Evolutionary conservation across 2,329 filamentous ascomycete genomes (phyloP), one percentile per base, ranked within the genome.

Genomic region (Curvularia sp.): DNA sequence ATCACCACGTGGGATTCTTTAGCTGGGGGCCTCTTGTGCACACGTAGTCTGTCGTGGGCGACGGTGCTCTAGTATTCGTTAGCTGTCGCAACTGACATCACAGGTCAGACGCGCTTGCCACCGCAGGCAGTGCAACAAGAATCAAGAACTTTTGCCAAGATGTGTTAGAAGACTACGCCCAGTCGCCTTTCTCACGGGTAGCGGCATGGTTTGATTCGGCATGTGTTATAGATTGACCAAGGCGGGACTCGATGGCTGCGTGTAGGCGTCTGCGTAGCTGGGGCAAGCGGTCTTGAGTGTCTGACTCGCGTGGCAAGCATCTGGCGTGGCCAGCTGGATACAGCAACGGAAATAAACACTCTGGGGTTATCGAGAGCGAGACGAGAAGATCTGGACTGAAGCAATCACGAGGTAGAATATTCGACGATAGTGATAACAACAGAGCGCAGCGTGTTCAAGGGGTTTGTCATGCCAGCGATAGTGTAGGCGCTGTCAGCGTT

Each of bases 381-480:
- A 39, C 5, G 31, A 30, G 13, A 39, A 6, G 4, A 39, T 18
- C 24, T 5, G 24, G 1, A n/a, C 35, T 28, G 24, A 24, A 18
- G 7, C 26, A 26, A 28, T 18, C 8, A 18, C 47, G n/a, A 18
- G 33, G 7, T 8, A 5, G 28, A 31, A n/a, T 30, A 20, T 47
- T 7, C 13, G 15, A 20, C 9, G 7, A 31, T 7, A 26, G 46
- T 20, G 15, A 26, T 26, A 18, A 2, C 22, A 15, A 15, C 13
- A 9, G 18, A 49, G 28, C 9, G 43, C 28, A 18, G 43, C 43
- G 48, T 20, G 15, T 30, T 51, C 46, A 31, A 53, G 35, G 18
- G 48, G 50, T 41, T 51, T 35, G 54, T 57, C 55, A 54, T 58
- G 53, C 60, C 59, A 64, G 62, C 53, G 52, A 54, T 31, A 22